Evolutionary conservation across 2,329 filamentous ascomycete species (phyloP), one percentile per base, ranked within the genome.

Genomic region (Beauveria australis): DNA sequence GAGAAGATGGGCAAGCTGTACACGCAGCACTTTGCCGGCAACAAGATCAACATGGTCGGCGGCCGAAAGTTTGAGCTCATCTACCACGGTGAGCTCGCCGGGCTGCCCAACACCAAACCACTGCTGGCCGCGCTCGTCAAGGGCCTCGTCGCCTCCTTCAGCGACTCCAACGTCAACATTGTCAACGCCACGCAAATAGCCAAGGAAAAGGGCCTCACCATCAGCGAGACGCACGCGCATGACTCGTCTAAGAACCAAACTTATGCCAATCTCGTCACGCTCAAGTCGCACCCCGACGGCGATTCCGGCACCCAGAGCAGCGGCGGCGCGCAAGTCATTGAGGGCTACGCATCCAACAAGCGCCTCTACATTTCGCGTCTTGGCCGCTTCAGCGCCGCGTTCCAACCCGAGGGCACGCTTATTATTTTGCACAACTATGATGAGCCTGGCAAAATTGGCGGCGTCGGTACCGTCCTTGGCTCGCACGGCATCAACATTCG

Each of bases 341-440:
- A 87, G 66, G 88, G 88, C 1, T 89, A 88, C 68, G 84, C 88
- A 2, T 83, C 80, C 9, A 85, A 83, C 33, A 82, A 84, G 63
- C 77, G 77, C 12, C 78, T 85, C 10, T 89, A 85, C 72, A 92
- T 94, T 67, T 88, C 84, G 30, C 83, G 88, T 28, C 75, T 94
- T 9, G 89, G 86, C 67, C 81, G 86, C 1, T 94, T 93, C 75
- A 83, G 81, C 44, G 88, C 88, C 0, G 85, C 84, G 5, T 93
- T 94, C 65, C 79, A 83, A 12, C 89, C 89, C 0, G 82, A 88
- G 62, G 89, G 89, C 0, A 90, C 84, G 0, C 72, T 93, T 62
- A 77, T 92, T n/a, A 87, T 93, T 62, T 82, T 91, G 67, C 83
- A 91, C 68, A 93, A 93, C 74, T 92, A 89, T 67, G 89, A 94